These are phyloP conservation scores for Teunomyces panamensis DNA, from an alignment of 805 yeast species.

Conservation along the genomic window DNA sequence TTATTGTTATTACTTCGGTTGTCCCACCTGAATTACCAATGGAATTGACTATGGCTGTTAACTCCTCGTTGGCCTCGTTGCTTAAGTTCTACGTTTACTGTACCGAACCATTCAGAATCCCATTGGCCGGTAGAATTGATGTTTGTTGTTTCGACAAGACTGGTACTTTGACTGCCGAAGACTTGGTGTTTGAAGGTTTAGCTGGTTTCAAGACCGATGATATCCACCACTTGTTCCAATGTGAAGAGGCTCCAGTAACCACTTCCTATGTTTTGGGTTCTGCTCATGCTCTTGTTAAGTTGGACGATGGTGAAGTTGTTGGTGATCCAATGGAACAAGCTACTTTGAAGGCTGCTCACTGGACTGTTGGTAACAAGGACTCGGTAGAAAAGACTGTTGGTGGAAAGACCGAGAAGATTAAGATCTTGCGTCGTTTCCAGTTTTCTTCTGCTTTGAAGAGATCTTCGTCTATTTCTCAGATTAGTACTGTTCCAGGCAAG, in stretches of 20 bases:
- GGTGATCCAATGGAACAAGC: slow-evolving; percentile 99
- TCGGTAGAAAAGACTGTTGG: slow-evolving; percentile 46
- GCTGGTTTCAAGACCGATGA: slow-evolving; percentile 69
- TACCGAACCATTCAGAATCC: slow-evolving; percentile 98
- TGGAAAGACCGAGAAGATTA: slow-evolving; percentile 47
- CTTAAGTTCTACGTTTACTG: slow-evolving; percentile 88
- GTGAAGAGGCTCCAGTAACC: slow-evolving; percentile 63
- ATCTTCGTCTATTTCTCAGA: slow-evolving; percentile 77
- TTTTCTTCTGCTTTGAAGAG: slow-evolving; percentile 94
- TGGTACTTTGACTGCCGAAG: slow-evolving; percentile 97
- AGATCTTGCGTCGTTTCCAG: slow-evolving; percentile 90
- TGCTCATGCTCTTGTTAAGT: slow-evolving; percentile 90
- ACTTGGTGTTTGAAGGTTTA: slow-evolving; percentile 91
- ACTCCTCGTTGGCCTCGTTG: slow-evolving; percentile 82
- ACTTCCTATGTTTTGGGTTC: slow-evolving; percentile 81
- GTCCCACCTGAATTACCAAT: slow-evolving; percentile 99
- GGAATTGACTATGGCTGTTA: slow-evolving; percentile 98
- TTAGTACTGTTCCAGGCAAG: slow-evolving; percentile 43
- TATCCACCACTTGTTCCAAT: slow-evolving; percentile 51
- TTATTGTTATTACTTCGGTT: slow-evolving; percentile 91
- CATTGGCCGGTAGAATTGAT: slow-evolving; percentile 95
- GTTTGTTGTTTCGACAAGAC: slow-evolving; percentile 98
- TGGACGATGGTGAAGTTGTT: slow-evolving; percentile 95
- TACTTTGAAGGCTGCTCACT: slow-evolving; percentile 80
- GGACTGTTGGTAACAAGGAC: slow-evolving; percentile 81